Evolutionary conservation across 441 rosid species (phyloP).

Genomic region (Cnidoscolus chayamansa): DNA sequence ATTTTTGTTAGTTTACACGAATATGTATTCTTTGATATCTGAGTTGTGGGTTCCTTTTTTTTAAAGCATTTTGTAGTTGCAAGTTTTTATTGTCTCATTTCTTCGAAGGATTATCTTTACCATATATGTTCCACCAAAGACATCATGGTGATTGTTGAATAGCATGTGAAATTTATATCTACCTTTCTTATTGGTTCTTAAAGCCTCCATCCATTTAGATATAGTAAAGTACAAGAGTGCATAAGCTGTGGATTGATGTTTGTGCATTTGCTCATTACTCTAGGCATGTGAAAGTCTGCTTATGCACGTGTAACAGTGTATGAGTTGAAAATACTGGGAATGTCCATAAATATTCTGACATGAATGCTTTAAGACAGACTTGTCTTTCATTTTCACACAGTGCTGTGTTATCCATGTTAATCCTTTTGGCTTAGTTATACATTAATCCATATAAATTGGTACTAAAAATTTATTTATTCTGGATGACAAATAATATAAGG

Average conservation of each 20-base stretch:
- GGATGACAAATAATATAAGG: not conserved
- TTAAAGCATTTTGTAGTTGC: not conserved
- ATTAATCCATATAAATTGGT: not conserved
- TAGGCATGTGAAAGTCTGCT: not conserved
- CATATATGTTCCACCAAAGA: not conserved
- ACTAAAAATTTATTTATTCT: not conserved
- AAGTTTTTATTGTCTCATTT: not conserved
- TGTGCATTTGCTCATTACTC: not conserved
- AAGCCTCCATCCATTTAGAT: not conserved
- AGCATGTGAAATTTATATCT: not conserved
- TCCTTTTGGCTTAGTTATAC: constrained; percentile 6
- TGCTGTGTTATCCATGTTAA: not conserved
- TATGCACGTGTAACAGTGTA: not conserved
- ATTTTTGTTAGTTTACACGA: not conserved
- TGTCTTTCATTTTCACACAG: not conserved
- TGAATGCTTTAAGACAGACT: not conserved
- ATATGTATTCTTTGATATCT: not conserved
- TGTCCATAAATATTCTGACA: not conserved
- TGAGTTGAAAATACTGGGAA: not conserved
- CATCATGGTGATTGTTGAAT: not conserved
- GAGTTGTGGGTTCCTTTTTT: not conserved
- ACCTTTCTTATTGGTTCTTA: not conserved
- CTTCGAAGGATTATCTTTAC: not conserved
- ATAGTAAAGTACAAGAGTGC: not conserved
- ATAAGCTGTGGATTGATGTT: not conserved